Base-by-base conservation (phyloP, 2,329 filamentous ascomycete species). In the Parastagonospora nodorum region DNA sequence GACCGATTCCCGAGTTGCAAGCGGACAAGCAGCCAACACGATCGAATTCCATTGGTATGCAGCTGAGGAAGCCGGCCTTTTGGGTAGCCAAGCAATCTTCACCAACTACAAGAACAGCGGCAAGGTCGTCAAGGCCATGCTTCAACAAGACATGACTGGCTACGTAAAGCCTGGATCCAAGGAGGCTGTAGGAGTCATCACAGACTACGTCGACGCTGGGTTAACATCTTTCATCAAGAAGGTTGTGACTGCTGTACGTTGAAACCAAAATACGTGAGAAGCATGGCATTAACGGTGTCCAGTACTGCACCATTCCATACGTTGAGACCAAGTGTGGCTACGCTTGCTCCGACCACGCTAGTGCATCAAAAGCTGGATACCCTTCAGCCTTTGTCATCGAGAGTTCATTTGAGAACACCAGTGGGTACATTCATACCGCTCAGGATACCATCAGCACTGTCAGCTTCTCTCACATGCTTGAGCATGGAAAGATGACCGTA, bases 11-110 rank as follows among this genome's bases (percentile, higher is more conserved):
- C 82, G 85, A 40, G 81, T 96, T 53, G 76, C 85, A 30, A 75
- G 80, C 38, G 90, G 90, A 57, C 84, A 88, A 61, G 86, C 86
- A 6, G 74, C 84, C 52, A 96, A 97, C 76, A 95, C 91, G 1
- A 81, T 97, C 64, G 93, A 97, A 77, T 97, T 97, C 75, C 92
- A 97, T 75, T 96, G 91, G 91, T 96, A 95, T 77, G 89, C 87
- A 41, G 92, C 90, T 12, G 92, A 96, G 72, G 92, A 96, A 74
- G 90, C 86, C 45, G 92, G 92, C 28, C 80, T 96, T 40, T 82
- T 95, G 4, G 92, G 92, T 45, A 92, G 88, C 67, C 90, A 96
- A 73, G 92, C 88, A 49, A 88, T 97, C 71, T 97, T 96, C 78
- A 80, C 83, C 33, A 76, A 83, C 9, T 97, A 97, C 68, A 86